A percentile compares a stretch with the other conserved stretches of the same genome.
Conservation (phyloP, 2,329 filamentous ascomycete species). For the Graphiopsis chlorocephala region DNA sequence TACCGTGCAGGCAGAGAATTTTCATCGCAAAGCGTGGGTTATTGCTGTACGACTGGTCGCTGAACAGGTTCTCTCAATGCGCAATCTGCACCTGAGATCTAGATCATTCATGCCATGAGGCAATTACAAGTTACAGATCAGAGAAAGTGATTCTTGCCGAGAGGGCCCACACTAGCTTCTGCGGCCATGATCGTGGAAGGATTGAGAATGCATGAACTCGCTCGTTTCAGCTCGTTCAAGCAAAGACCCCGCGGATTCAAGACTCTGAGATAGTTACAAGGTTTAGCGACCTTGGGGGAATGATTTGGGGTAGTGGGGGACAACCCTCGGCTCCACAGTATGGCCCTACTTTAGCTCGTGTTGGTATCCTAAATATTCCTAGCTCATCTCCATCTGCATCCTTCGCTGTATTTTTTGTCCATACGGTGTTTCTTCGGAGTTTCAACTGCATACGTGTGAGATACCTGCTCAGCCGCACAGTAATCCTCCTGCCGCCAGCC, state of each 20-base stretch:
- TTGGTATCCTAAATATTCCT: not conserved
- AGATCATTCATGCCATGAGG: not conserved
- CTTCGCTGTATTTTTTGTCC: not conserved
- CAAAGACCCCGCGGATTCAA: not conserved
- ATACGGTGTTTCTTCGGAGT: not conserved
- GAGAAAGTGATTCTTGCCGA: not conserved
- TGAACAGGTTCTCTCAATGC: not conserved
- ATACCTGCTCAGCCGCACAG: not conserved
- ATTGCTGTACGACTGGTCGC: not conserved
- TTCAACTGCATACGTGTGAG: not conserved
- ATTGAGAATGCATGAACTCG: not conserved
- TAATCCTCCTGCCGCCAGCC: not conserved
- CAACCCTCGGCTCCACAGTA: not conserved
- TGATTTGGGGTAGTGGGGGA: not conserved
- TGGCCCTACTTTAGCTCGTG: not conserved
- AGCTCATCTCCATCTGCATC: not conserved
- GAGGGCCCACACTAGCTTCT: not conserved
- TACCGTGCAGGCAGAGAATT: slow-evolving; percentile 18
- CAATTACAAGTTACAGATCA: not conserved
- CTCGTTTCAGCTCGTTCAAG: not conserved
- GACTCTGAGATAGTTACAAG: not conserved
- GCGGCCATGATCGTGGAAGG: not conserved
- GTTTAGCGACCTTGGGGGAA: not conserved
- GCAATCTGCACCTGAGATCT: not conserved
- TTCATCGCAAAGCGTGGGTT: slow-evolving; percentile 4